Conservation (phyloP, 768 basidiomycete species). For the Dentipellis fragilis region DNA sequence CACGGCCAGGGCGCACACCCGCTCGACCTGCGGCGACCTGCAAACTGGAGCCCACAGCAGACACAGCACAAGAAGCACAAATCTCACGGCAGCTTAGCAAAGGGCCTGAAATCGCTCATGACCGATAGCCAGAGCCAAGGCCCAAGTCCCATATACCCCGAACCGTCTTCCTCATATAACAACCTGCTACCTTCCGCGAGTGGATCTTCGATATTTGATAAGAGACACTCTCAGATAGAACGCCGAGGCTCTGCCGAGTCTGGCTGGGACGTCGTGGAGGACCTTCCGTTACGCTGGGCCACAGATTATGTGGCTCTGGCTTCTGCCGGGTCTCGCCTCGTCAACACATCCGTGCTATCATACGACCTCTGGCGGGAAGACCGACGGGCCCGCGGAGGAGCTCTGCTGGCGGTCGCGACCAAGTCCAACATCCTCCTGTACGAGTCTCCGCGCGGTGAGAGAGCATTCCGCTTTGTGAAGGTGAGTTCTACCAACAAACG, state of each 20-base stretch:
- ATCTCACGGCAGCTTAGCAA: constrained; percentile 47
- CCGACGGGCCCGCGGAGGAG: constrained; percentile 32
- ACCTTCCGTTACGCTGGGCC: constrained; percentile 74
- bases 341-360: constrained; percentile 44
- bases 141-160: constrained; percentile 5
- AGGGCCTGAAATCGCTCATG: constrained; percentile 52
- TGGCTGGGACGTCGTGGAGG: constrained; percentile 61
- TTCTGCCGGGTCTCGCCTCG: constrained; percentile 50
- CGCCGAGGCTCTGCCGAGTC: constrained; percentile 1
- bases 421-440: constrained; percentile 67
- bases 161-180: constrained; percentile 12
- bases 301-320: constrained; percentile 80
- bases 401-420: constrained; percentile 65
- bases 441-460: constrained; percentile 74
- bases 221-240: background rate
- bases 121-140: constrained; percentile 26
- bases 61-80: constrained; percentile 37
- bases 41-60: constrained; percentile 41
- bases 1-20: constrained; percentile 43
- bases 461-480: constrained; percentile 78
- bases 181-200: background rate
- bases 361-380: constrained; percentile 67
- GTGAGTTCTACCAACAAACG: constrained; percentile 24
- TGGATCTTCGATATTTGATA: background rate
- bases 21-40: constrained; percentile 44